A percentile compares a stretch with the other conserved stretches of the same genome.
phyloP scores from a whole-genome alignment of 176 grass and related monocot genomes.

The Zizania latifolia region DNA sequence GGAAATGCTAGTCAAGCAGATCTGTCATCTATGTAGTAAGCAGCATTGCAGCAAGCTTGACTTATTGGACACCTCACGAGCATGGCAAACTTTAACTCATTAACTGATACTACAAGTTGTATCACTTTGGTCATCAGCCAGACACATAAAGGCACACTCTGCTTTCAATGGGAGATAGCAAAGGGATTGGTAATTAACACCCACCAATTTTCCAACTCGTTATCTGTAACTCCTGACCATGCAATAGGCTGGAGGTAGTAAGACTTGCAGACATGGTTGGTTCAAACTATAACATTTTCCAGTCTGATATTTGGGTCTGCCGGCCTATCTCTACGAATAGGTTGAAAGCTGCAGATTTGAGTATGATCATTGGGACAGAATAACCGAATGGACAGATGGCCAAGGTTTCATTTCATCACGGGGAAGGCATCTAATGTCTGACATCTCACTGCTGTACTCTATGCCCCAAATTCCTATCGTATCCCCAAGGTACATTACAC shows the following conservation, averaged over 20 bases:
- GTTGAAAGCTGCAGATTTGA: not conserved
- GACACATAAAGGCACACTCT: not conserved
- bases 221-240: not conserved
- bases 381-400: not conserved
- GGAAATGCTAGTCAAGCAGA: not conserved
- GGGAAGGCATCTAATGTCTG: not conserved
- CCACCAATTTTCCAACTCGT: not conserved
- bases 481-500: too few relatives aligned
- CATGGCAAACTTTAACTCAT: too few relatives aligned
- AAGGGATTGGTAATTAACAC: not conserved
- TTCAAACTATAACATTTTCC: not conserved
- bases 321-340: not conserved
- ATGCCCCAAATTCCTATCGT: too few relatives aligned
- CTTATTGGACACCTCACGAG: not conserved
- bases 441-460: too few relatives aligned
- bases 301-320: not conserved
- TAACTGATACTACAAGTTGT: not conserved
- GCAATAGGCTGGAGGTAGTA: too few relatives aligned
- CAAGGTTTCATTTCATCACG: not conserved
- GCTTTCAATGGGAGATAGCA: not conserved
- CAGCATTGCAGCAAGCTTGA: not conserved
- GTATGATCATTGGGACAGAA: not conserved
- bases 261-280: not conserved
- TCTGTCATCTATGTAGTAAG: too few relatives aligned
- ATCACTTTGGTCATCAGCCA: not conserved